Base-by-base conservation (phyloP, 2,329 filamentous ascomycete genomes). In the Fusarium marasasianum region DNA sequence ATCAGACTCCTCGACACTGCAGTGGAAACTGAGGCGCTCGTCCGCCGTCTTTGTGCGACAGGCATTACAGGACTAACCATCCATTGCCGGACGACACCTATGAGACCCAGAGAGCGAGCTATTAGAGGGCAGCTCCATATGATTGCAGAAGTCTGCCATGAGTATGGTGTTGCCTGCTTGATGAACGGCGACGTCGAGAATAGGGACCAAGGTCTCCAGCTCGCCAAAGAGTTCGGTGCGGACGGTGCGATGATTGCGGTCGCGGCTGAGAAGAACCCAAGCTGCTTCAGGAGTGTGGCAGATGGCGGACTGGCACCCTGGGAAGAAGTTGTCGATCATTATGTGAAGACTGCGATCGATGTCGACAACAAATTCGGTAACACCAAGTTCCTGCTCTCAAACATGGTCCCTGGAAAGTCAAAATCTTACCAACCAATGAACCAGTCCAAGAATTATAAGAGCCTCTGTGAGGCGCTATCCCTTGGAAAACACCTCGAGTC, bases 181-280 rank as follows among this genome's bases (percentile, higher is more conserved):
- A 95, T 98, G 91, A 99, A 99, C 79, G 96, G 96, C 54, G 96
- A 99, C 79, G 95, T 99, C 1, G 90, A 88, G 62, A 90, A 87
- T 43, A 90, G 93, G 62, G 92, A 94, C 57, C 87, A 97, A 67
- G 96, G 91, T 0, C 79, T 93, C 13, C 81, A 86, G 67, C 87
- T 99, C 12, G 92, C 95, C 70, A 79, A 89, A 33, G 92, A 98
- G 80, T 98, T 90, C 79, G 92, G 91, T n/a, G 93, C 93, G 11
- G 95, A 98, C 79, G 96, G 95, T 11, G 96, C 94, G 69, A 99
- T 99, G 96, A 98, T 99, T 78, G 96, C 96, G 15, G 96, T 94
- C 7, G 89, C 94, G 8, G 96, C 96, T 3, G 96, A 99, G 85
- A 90, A 92, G 73, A 99, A 99, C 80, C 90, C 95, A 7, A 97